Evolutionary conservation across 345 rosid genomes (phyloP).

Genomic region (Hypericum androsaemum): DNA sequence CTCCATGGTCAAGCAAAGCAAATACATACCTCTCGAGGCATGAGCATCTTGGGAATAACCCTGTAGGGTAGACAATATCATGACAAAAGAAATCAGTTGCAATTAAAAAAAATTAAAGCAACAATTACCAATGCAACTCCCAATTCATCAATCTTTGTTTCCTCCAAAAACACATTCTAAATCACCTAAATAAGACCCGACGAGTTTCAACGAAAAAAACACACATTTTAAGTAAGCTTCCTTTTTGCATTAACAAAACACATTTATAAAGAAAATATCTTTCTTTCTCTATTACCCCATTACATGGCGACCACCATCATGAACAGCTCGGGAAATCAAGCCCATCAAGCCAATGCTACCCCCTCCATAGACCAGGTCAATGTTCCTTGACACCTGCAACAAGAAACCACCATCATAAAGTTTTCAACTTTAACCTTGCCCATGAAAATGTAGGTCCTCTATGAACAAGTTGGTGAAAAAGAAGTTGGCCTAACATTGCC

Average conservation of each 20-base stretch:
- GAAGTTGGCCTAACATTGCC: too few species aligned
- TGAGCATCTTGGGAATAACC: conserved; percentile 64
- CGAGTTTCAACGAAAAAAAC: too few species aligned
- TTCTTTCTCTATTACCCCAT: conserved; percentile 96
- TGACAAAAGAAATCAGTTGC: conserved; percentile 7
- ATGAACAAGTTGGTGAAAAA: too few species aligned
- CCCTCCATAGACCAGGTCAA: conserved; percentile 98
- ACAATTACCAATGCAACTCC: conserved; percentile 6
- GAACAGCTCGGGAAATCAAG: conserved; percentile 95
- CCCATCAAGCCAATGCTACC: conserved; percentile 99
- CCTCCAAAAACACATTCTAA: conserved; percentile 11
- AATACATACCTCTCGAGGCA: conserved; percentile 65
- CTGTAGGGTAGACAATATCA: conserved; percentile 36
- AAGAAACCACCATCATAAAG: not conserved
- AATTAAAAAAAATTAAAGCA: conserved; percentile 21
- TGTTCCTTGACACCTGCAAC: conserved; percentile 83
- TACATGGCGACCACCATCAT: too few species aligned
- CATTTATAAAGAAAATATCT: not conserved
- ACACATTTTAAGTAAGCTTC: too few species aligned
- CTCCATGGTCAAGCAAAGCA: too few species aligned
- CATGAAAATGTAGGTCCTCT: too few species aligned
- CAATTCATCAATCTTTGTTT: conserved; percentile 23
- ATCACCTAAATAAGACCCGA: too few species aligned
- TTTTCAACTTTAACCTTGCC: too few species aligned
- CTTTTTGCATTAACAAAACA: not conserved